A percentile compares a stretch with the other conserved stretches of the same genome.
Conservation (phyloP, 148 eudicot genomes). For the Diospyros lotus region DNA sequence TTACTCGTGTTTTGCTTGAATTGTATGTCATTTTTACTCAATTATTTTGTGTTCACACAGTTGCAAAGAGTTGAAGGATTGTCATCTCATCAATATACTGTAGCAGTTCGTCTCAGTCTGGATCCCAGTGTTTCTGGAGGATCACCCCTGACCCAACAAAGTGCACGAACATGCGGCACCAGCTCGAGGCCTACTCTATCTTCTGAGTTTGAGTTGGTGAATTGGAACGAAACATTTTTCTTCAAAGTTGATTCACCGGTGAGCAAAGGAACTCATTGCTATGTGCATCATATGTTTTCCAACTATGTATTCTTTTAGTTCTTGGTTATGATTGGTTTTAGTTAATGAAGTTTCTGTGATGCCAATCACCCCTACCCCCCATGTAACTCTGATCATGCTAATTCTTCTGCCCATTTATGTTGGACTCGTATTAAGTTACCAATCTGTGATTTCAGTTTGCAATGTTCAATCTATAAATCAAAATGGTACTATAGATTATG, state of each 20-base stretch:
- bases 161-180: constrained; percentile 79
- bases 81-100: constrained; percentile 66
- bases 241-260: constrained; percentile 79
- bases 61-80: constrained; percentile 53
- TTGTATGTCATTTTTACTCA: neutral
- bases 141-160: constrained; percentile 53
- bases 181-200: constrained; percentile 38
- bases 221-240: constrained; percentile 91
- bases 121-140: constrained; percentile 38
- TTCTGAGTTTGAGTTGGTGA: constrained; percentile 53
- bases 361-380: too few relatives aligned
- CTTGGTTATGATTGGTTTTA: too few relatives aligned
- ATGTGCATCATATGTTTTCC: neutral
- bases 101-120: constrained; percentile 51
- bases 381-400: too few relatives aligned
- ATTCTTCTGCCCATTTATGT: too few relatives aligned
- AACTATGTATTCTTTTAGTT: too few relatives aligned
- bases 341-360: too few relatives aligned
- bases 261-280: constrained; percentile 21
- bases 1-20: neutral
- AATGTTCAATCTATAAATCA: too few relatives aligned
- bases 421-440: too few relatives aligned
- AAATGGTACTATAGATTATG: too few relatives aligned
- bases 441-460: too few relatives aligned
- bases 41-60: constrained; percentile 31